Evolutionary conservation across 495 filamentous ascomycete species (phyloP), one percentile per base, ranked within the genome.

Genomic region (Aspergillus carlsbadensis): DNA sequence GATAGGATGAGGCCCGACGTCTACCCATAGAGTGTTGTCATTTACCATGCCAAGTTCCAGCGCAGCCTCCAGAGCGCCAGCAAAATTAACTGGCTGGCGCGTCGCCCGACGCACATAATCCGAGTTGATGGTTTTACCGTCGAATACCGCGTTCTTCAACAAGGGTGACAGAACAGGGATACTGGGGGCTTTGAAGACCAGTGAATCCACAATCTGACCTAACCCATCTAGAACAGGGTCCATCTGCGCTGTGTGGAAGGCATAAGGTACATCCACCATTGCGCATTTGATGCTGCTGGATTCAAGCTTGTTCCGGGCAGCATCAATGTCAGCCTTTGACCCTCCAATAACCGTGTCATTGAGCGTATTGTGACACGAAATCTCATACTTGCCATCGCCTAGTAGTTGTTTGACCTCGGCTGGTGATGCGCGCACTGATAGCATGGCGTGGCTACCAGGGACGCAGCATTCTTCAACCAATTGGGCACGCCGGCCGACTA

Each of bases 181-280:
- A 26, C 69, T 71, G 3, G 86, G 84, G 10, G 76, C 58, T 20
- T 82, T 69, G 72, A 90, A 92, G 21, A 62, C 76, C 18, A 92
- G 78, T 4, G 78, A 75, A 31, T 69, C 70, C 3, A 86, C 86
- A 35, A 86, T 63, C 5, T 72, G 68, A 56, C 86, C 82, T 41
- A 92, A 87, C 0, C 79, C 76, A 5, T 85, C 81, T 6, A 92
- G 71, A 22, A 93, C 87, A 20, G 86, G 79, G n/a, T 94, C 87
- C 20, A 93, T 84, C 64, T 94, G 91, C 0, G 83, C 76, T 3
- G 90, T 89, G 68, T 95, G 90, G 78, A 91, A 95, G 13, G 90
- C 90, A 57, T 85, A 93, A 26, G 87, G 87, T 10, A 92, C 83
- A 37, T 83, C 81, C 5, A 94, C 78, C 59, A 83, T 84, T 1